phyloP scores from a whole-genome alignment of 306 rosid genomes.

The Castanospermum australe region DNA sequence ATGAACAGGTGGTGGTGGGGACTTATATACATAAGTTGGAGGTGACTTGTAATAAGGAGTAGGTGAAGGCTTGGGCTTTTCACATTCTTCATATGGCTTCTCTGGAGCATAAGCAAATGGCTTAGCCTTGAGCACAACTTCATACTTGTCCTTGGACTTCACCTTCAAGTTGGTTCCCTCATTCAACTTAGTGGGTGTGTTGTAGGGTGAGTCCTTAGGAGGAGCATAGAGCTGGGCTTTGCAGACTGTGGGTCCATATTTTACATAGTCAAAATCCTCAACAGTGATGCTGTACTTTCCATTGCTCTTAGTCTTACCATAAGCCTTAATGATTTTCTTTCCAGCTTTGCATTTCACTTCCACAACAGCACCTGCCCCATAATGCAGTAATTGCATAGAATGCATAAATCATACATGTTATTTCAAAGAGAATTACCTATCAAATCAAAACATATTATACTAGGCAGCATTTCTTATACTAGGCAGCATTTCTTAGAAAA shows the following conservation, averaged over 20 bases:
- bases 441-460: neutral
- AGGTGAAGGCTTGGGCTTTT: conserved; percentile 39
- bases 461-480: no score
- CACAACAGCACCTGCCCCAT: conserved; percentile 57
- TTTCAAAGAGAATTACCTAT: neutral
- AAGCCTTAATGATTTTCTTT: conserved; percentile 43
- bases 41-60: no score
- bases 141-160: conserved; percentile 49
- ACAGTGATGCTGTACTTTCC: conserved; percentile 59
- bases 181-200: conserved; percentile 47
- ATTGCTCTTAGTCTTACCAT: conserved; percentile 62
- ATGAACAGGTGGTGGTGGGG: conserved; percentile 31
- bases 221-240: conserved; percentile 58
- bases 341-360: conserved; percentile 58
- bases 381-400: neutral
- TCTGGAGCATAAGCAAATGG: conserved; percentile 70
- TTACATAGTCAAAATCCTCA: conserved; percentile 43
- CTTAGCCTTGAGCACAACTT: conserved; percentile 55
- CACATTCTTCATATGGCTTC: conserved; percentile 52
- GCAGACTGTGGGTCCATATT: conserved; percentile 47
- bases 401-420: neutral
- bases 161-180: conserved; percentile 46
- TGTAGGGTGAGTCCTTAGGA: conserved; percentile 58
- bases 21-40: no score
- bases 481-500: no score